Conservation (phyloP, 257 asterid genomes). For the Echium plantagineum region DNA sequence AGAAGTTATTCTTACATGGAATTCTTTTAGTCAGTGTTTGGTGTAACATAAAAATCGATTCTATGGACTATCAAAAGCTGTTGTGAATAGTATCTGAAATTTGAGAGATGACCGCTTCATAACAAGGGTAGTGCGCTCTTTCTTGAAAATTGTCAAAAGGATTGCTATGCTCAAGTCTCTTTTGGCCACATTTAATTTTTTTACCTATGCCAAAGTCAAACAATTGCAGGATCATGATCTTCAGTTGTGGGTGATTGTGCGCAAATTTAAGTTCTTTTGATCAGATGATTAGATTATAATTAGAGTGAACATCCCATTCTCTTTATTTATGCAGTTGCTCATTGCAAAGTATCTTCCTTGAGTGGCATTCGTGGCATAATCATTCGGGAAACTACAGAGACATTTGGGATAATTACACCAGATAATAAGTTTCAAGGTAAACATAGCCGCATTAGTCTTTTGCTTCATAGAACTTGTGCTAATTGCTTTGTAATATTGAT, state of each 20-base stretch:
- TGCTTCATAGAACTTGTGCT: background rate
- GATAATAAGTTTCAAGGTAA: conserved; percentile 77
- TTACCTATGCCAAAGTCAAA: background rate
- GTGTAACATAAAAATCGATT: background rate
- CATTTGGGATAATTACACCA: conserved; percentile 71
- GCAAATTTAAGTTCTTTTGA: background rate
- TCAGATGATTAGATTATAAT: background rate
- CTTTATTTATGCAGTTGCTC: conserved; percentile 43
- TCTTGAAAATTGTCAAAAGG: background rate
- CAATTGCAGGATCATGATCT: background rate
- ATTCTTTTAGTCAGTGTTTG: background rate
- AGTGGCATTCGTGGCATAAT: conserved; percentile 66
- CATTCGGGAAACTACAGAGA: conserved; percentile 77
- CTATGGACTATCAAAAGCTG: background rate
- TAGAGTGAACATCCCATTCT: background rate
- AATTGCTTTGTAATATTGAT: background rate
- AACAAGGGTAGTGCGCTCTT: background rate
- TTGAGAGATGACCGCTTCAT: background rate
- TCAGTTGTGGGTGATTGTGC: background rate
- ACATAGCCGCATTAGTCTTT: background rate
- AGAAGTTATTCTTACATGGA: background rate
- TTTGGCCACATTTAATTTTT: too few relatives aligned
- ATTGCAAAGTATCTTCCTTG: conserved; percentile 40
- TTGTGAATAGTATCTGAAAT: background rate
- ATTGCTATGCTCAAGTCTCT: background rate